Conservation (phyloP, 768 basidiomycete genomes). For the Lactarius hengduanensis region DNA sequence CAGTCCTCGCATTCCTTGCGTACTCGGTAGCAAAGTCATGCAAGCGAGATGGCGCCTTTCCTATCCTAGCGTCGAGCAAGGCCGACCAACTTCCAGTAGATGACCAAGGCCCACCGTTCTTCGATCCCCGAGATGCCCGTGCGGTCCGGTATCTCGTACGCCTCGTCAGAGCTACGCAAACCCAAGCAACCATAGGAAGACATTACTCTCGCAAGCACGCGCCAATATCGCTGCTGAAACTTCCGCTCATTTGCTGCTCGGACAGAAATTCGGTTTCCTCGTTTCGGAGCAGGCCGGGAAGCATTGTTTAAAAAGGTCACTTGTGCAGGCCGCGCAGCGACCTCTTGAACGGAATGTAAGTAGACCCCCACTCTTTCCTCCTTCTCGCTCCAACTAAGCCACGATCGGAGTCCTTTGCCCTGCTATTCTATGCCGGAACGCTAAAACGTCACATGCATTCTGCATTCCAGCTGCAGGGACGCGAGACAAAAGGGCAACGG, state of each 20-base stretch:
- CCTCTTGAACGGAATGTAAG: too few species aligned
- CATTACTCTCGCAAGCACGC: constrained; percentile 57
- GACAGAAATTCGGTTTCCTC: constrained; percentile 61
- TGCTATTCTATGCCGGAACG: too few species aligned
- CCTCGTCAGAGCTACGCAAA: constrained; percentile 77
- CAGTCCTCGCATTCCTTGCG: constrained; percentile 67
- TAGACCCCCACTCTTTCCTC: too few species aligned
- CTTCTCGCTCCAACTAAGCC: too few species aligned
- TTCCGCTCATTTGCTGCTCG: constrained; percentile 42
- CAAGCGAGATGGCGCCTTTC: constrained; percentile 38
- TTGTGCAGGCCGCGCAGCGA: too few species aligned
- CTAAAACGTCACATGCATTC: background rate
- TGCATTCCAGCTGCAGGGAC: background rate
- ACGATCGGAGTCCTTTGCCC: background rate
- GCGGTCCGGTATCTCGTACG: constrained; percentile 67
- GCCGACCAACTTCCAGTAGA: constrained; percentile 41
- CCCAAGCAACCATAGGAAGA: constrained; percentile 91
- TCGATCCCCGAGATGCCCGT: constrained; percentile 68
- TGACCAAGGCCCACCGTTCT: constrained; percentile 55
- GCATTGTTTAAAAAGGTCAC: too few species aligned
- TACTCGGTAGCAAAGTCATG: constrained; percentile 54
- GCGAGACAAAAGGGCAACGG: background rate
- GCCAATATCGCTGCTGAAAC: constrained; percentile 58
- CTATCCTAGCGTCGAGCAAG: constrained; percentile 27
- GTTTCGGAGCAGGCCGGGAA: too few species aligned